Conservation (phyloP, 75 land plant genomes). For the Selaginella tamariscina region DNA sequence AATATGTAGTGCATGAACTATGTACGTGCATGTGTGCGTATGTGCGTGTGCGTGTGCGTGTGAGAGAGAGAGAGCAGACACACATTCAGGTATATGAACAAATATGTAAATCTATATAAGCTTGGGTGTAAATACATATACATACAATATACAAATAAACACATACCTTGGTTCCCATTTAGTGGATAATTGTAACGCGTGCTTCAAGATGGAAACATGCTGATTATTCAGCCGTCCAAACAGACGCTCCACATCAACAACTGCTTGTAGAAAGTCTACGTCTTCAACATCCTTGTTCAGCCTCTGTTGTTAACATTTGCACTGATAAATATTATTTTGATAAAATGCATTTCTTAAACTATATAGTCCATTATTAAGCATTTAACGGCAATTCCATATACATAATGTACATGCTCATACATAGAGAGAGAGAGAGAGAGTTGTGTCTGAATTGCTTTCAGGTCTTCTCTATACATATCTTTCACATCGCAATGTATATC, state of each 20-base stretch:
- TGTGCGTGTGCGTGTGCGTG: no score
- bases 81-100: not conserved
- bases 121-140: no score
- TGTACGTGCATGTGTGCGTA: not conserved
- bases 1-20: slow-evolving; percentile 9
- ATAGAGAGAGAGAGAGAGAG: no score
- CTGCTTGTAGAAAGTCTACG: slow-evolving; percentile 6
- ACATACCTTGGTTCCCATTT: slow-evolving; percentile 15
- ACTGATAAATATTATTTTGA: not conserved
- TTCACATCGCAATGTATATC: no score
- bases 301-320: slow-evolving; percentile 12
- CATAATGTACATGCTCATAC: no score
- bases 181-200: slow-evolving; percentile 12
- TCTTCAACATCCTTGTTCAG: slow-evolving; percentile 13
- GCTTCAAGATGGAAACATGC: slow-evolving; percentile 16
- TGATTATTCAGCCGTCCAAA: slow-evolving; percentile 17
- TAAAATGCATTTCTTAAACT: no score
- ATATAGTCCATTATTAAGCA: no score
- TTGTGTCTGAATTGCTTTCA: no score
- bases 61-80: not conserved
- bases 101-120: no score
- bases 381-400: no score
- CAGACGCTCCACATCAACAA: slow-evolving; percentile 15
- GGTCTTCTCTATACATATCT: no score
- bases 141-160: not conserved